A percentile compares a stretch with the other conserved stretches of the same genome.
These are phyloP conservation scores for Alternaria sp. DNA, from an alignment of 2,329 filamentous ascomycete genomes.

Conservation along the genomic window DNA sequence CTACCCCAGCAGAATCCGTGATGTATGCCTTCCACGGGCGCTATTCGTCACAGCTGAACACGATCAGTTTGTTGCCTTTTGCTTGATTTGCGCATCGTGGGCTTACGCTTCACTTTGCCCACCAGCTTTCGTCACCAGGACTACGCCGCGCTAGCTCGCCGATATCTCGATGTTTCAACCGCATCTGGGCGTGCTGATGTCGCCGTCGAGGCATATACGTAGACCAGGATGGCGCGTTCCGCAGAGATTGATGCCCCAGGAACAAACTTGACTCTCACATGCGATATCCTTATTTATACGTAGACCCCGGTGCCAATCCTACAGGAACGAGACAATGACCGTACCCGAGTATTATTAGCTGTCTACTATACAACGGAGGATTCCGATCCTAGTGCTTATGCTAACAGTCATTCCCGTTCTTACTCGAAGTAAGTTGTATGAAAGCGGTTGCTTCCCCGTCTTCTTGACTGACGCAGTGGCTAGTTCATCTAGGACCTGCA, in stretches of 20 bases:
- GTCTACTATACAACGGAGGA: slow-evolving; percentile 31
- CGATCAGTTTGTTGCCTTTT: slow-evolving; percentile 27
- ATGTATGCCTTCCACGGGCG: slow-evolving; percentile 42
- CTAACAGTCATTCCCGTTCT: slow-evolving; percentile 39
- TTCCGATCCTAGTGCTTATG: slow-evolving; percentile 43
- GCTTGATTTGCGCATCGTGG: slow-evolving; percentile 28
- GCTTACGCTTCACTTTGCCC: slow-evolving; percentile 27
- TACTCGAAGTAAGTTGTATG: slow-evolving; percentile 41
- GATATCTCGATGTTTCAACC: slow-evolving; percentile 3
- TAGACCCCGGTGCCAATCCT: slow-evolving; percentile 38
- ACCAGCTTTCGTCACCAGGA: slow-evolving; percentile 17
- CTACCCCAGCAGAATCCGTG: slow-evolving; percentile 39
- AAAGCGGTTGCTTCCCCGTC: slow-evolving; percentile 33
- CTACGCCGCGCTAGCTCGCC: slow-evolving; percentile 6
- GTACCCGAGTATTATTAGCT: slow-evolving; percentile 32
- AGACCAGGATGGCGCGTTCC: slow-evolving; percentile 9
- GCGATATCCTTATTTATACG: slow-evolving; percentile 33
- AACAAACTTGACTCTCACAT: slow-evolving; percentile 23
- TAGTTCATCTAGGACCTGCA: slow-evolving; percentile 37
- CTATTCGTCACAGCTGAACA: slow-evolving; percentile 43
- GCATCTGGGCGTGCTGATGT: slow-evolving; percentile 9
- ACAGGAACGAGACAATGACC: slow-evolving; percentile 21
- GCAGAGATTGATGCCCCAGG: slow-evolving; percentile 19
- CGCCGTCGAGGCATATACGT: slow-evolving; percentile 6
- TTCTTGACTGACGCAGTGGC: slow-evolving; percentile 35